These are phyloP conservation scores for Scleroderma bovista DNA, from an alignment of 768 basidiomycete genomes.

Conservation along the genomic window DNA sequence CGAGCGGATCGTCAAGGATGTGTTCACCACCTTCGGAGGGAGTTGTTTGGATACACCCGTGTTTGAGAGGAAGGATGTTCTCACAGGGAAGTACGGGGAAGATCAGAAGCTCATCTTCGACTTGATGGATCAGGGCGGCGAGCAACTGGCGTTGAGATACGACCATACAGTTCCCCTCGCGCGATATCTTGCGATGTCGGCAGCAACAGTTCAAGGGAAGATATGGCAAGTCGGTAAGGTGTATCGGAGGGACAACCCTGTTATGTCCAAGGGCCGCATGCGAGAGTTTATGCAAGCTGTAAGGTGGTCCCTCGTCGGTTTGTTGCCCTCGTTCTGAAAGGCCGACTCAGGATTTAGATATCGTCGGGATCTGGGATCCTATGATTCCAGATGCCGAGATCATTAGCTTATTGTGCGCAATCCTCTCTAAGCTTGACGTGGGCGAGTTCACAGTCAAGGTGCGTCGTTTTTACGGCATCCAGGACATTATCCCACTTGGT, in stretches of 20 bases:
- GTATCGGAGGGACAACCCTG: conserved; percentile 92
- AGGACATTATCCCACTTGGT: neutral
- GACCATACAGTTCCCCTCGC: conserved; percentile 98
- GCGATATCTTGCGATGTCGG: conserved; percentile 91
- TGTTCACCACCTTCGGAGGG: conserved; percentile 86
- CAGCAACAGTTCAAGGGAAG: conserved; percentile 76
- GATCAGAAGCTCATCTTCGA: conserved; percentile 98
- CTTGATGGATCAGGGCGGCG: conserved; percentile 95
- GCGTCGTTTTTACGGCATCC: neutral
- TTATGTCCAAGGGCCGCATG: conserved; percentile 98
- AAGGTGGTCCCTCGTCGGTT: conserved; percentile 21
- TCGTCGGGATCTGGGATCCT: conserved; percentile 85
- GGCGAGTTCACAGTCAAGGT: conserved; percentile 96
- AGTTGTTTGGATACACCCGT: conserved; percentile 96
- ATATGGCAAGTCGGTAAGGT: conserved; percentile 99
- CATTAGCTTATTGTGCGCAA: conserved; percentile 74
- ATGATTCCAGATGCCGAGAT: conserved; percentile 98
- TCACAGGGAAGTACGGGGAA: conserved; percentile 96
- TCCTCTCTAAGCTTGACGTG: conserved; percentile 78
- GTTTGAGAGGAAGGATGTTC: conserved; percentile 94
- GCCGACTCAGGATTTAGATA: conserved; percentile 79
- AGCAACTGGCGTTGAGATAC: conserved; percentile 89
- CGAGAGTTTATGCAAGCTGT: conserved; percentile 98
- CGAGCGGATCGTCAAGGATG: conserved; percentile 80
- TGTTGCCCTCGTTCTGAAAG: neutral